A percentile compares a stretch with the other conserved stretches of the same genome.
These are phyloP conservation scores for Boletus subcaerulescens DNA, from an alignment of 768 basidiomycete species.

Conservation along the genomic window DNA sequence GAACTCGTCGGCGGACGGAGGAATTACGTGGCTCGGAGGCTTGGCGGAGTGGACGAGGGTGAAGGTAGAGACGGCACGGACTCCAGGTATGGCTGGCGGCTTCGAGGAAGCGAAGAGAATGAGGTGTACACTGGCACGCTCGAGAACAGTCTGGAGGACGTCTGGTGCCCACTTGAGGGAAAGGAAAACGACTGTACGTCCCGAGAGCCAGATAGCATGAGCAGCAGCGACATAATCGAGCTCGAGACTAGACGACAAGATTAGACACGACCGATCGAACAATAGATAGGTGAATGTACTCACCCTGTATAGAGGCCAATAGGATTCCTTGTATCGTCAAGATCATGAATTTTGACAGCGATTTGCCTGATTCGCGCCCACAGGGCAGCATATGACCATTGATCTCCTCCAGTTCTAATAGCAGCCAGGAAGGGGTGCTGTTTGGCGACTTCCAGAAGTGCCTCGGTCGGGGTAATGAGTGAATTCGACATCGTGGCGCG, in stretches of 20 bases:
- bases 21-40: constrained; percentile 8
- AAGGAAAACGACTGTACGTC: constrained; percentile 28
- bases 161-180: constrained; percentile 25
- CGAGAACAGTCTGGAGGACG: constrained; percentile 20
- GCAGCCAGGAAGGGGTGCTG: constrained; percentile 24
- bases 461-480: constrained; percentile 28
- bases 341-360: constrained; percentile 20
- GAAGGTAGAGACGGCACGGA: constrained; percentile 20
- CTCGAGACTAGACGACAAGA: constrained; percentile 18
- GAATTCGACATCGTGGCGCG: constrained; percentile 8
- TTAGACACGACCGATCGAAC: not conserved
- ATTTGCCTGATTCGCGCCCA: constrained; percentile 29
- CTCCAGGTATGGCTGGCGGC: constrained; percentile 9
- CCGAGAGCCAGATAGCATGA: constrained; percentile 30
- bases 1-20: constrained; percentile 14
- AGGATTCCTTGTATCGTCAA: constrained; percentile 23
- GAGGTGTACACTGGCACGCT: constrained; percentile 21
- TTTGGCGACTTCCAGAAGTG: constrained; percentile 30
- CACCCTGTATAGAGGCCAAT: constrained; percentile 27
- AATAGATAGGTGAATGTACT: not conserved
- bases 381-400: constrained; percentile 30
- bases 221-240: constrained; percentile 28
- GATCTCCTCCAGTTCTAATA: constrained; percentile 9
- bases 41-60: constrained; percentile 9
- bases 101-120: constrained; percentile 18